Percentiles rank a stretch among this genome's conserved stretches.
Evolutionary conservation across 192 early-diverging fungal genomes (phyloP).

Genomic region (Coemansia sp.): DNA sequence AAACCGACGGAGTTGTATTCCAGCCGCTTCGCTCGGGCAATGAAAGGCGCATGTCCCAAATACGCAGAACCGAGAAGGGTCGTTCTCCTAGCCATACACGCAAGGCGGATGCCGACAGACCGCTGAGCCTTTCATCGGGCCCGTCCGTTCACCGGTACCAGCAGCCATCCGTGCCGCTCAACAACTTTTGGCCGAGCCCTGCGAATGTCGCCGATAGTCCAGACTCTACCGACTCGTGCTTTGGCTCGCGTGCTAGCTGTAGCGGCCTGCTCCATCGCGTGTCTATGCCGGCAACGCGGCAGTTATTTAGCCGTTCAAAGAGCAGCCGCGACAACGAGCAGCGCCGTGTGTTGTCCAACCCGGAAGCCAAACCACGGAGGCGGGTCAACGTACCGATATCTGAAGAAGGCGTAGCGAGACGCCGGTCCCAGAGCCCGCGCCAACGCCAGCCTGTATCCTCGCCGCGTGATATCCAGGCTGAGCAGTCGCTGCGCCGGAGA

Average conservation of each 20-base stretch:
- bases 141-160: constrained; percentile 3
- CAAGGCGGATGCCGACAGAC: too few species aligned
- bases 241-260: background rate
- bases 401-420: background rate
- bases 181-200: constrained; percentile 20
- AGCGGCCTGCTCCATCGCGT: background rate
- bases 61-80: too few species aligned
- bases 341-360: background rate
- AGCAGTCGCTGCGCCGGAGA: background rate
- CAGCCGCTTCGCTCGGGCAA: too few species aligned
- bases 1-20: background rate
- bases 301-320: background rate
- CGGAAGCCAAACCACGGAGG: background rate
- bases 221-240: background rate
- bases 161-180: background rate
- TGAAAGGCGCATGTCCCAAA: too few species aligned
- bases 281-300: background rate
- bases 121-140: background rate
- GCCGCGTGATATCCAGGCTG: background rate
- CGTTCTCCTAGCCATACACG: too few species aligned
- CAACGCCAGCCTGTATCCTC: background rate
- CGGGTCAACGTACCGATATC: background rate
- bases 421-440: background rate
- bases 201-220: background rate
- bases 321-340: background rate